Evolutionary conservation across 176 grass and related monocot species (phyloP).

Genomic region (Echinochloa phyllopogon): DNA sequence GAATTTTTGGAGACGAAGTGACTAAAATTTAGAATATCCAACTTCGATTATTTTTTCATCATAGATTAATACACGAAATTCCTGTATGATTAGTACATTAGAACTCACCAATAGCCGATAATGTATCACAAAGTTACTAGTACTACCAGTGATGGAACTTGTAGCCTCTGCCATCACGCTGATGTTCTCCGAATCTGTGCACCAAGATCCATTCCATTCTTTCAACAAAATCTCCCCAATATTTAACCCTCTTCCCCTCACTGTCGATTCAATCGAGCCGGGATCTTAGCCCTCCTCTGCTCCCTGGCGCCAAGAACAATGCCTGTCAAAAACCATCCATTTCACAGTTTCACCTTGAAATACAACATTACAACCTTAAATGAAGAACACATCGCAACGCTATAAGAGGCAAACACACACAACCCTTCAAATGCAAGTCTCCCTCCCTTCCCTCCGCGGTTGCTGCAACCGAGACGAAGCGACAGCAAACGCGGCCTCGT

Average conservation of each 20-base stretch:
- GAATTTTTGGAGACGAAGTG: no score
- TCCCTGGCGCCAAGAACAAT: conserved; percentile 39
- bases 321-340: conserved; percentile 16
- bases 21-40: no score
- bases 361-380: not conserved
- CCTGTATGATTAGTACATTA: no score
- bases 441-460: not conserved
- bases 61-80: no score
- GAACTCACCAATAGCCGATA: no score
- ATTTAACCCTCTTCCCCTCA: not conserved
- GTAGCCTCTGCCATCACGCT: not conserved
- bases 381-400: not conserved
- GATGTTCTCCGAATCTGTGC: not conserved
- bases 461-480: conserved; percentile 14
- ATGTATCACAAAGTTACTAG: not conserved
- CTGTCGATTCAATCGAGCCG: conserved; percentile 41
- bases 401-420: not conserved
- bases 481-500: conserved; percentile 20
- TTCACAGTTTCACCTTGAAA: not conserved
- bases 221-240: not conserved
- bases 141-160: not conserved
- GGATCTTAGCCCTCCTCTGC: conserved; percentile 38
- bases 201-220: not conserved
- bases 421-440: conserved; percentile 14
- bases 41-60: no score